Evolutionary conservation across 495 filamentous ascomycete genomes (phyloP).

Genomic region (Poronia punctata): DNA sequence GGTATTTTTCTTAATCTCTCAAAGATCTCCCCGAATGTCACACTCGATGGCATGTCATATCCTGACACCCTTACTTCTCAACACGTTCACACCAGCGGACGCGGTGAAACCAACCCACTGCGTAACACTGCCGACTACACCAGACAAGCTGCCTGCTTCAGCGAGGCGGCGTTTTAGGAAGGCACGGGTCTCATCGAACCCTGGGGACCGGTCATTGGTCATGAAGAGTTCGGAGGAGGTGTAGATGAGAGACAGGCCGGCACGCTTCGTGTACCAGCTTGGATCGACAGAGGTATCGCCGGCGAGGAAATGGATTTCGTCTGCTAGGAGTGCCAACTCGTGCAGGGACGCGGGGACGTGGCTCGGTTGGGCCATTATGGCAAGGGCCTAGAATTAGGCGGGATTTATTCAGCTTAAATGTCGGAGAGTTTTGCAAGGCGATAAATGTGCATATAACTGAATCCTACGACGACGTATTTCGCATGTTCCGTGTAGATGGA

Average conservation of each 20-base stretch:
- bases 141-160: constrained; percentile 55
- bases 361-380: constrained; percentile 73
- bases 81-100: constrained; percentile 51
- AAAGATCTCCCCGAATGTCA: background rate
- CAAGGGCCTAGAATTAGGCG: constrained; percentile 57
- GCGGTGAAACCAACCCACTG: constrained; percentile 77
- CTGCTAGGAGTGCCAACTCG: constrained; percentile 72
- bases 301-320: constrained; percentile 82
- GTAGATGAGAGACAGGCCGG: constrained; percentile 71
- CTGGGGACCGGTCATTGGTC: constrained; percentile 70
- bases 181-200: constrained; percentile 63
- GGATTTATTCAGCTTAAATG: no score
- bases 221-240: constrained; percentile 84
- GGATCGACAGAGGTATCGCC: constrained; percentile 76
- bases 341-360: constrained; percentile 69
- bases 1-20: background rate
- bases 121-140: constrained; percentile 51
- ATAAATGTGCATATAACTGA: no score
- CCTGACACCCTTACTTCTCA: constrained; percentile 57
- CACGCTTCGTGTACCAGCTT: constrained; percentile 86
- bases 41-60: constrained; percentile 39
- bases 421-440: no score
- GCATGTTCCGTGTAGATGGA: no score
- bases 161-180: constrained; percentile 73
- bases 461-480: no score